Base-by-base conservation (phyloP, 495 filamentous ascomycete genomes). In the Daldinia bambusicola region DNA sequence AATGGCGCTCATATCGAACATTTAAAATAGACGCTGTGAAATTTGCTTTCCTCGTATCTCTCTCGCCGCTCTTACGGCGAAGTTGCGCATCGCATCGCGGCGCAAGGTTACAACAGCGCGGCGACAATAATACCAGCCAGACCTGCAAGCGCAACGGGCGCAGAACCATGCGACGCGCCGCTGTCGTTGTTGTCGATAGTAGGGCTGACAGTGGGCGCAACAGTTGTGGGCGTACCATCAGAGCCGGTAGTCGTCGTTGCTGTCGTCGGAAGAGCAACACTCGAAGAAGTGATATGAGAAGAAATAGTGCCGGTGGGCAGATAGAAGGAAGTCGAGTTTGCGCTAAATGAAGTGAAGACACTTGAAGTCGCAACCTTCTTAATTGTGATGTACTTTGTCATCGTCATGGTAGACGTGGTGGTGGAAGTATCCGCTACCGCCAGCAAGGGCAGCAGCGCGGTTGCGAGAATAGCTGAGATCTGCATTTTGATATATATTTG, bases 341-440 rank as follows among this genome's bases (percentile, higher is more conserved):
- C 58, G 55, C 63, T 63, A 37, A 61, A 53, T 34, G 26, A 26
- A 26, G 26, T 26, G 26, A 26, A 26, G 26, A 72, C 55, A 67
- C 74, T 79, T 13, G 72, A 56, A 0, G 67, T 79, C 66, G 79
- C 73, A 36, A 78, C 78, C 64, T 76, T 77, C 60, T 73, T 66
- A 62, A 86, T 81, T 61, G 82, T 87, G 77, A 87, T 75, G 18
- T 83, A 86, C 75, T 82, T 81, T 69, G 84, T 87, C 72, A 85
- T 79, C 36, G 84, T 86, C 70, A 80, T 70, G 31, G 80, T 84
- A 48, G 81, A 84, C 61, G 85, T 86, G 55, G 78, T 68, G 43
- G 84, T 86, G 2, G 78, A 78, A 48, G 80, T 83, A 13, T 75
- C 76, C 7, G 81, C 79, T 41, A 81, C 68, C 37, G 81, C 81